Conservation (phyloP, 345 rosid genomes). For the Rhizophora mangle region DNA sequence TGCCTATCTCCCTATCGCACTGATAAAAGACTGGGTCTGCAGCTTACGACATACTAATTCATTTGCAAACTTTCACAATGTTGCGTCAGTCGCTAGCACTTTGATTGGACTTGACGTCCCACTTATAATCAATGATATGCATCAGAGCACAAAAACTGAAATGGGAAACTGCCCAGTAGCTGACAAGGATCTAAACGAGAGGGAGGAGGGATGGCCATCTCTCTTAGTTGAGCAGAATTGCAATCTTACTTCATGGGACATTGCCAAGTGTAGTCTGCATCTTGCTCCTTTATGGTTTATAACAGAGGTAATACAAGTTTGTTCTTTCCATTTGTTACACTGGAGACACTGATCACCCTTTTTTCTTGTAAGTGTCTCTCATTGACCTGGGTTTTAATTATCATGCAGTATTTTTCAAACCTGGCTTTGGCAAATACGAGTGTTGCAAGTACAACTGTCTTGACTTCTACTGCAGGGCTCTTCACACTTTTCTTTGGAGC, state of each 20-base stretch:
- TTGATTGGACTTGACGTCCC: conserved; percentile 40
- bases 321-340: too few relatives aligned
- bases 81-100: conserved; percentile 10
- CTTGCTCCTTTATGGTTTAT: conserved; percentile 68
- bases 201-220: conserved; percentile 47
- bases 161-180: conserved; percentile 18
- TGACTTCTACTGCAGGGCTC: conserved; percentile 61
- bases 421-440: conserved; percentile 66
- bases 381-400: too few relatives aligned
- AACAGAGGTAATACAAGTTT: conserved; percentile 43
- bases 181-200: conserved; percentile 38
- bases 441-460: conserved; percentile 65
- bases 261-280: conserved; percentile 45
- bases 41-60: conserved; percentile 16
- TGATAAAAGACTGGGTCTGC: conserved; percentile 45
- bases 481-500: conserved; percentile 66
- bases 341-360: too few relatives aligned
- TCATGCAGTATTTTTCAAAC: conserved; percentile 51
- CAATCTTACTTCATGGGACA: conserved; percentile 35
- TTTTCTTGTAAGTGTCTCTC: too few relatives aligned
- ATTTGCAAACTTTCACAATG: conserved; percentile 9
- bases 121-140: conserved; percentile 33
- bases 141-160: conserved; percentile 21
- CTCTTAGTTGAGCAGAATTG: conserved; percentile 15
- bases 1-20: conserved; percentile 46